Percentiles rank a stretch among this genome's conserved stretches.
Evolutionary conservation across 2,329 filamentous ascomycete species (phyloP).

Genomic region (Aspergillus hortae): DNA sequence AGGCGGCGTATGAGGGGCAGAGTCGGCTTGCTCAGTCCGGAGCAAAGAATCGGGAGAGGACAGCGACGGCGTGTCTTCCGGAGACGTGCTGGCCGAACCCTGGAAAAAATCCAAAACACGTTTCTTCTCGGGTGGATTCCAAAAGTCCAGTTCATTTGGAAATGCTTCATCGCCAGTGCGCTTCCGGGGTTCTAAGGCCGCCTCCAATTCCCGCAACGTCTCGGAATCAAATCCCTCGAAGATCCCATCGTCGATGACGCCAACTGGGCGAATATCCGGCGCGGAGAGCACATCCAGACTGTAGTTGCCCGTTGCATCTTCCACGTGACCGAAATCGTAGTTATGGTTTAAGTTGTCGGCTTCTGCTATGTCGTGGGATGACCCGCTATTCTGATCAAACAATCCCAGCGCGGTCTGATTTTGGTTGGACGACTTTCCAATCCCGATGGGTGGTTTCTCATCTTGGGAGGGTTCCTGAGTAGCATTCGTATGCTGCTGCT

Average conservation of each 20-base stretch:
- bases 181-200: constrained; percentile 18
- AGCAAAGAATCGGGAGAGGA: constrained; percentile 16
- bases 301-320: neutral
- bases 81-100: constrained; percentile 6
- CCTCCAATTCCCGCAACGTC: constrained; percentile 16
- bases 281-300: neutral
- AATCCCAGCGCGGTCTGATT: too few relatives aligned
- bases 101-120: constrained; percentile 7
- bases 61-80: constrained; percentile 18
- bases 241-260: neutral
- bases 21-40: constrained; percentile 13
- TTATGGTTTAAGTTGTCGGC: too few relatives aligned
- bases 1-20: constrained; percentile 13
- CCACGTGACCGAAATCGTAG: too few relatives aligned
- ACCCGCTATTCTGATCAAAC: neutral
- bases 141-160: constrained; percentile 10
- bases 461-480: constrained; percentile 5
- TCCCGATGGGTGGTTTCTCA: constrained; percentile 8
- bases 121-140: constrained; percentile 17
- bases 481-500: constrained; percentile 16
- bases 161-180: constrained; percentile 22
- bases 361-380: too few relatives aligned
- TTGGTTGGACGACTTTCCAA: neutral
- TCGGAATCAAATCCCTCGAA: constrained; percentile 13
- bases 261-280: neutral